These are phyloP conservation scores for Hura crepitans DNA, from an alignment of 441 rosid genomes.

Conservation along the genomic window DNA sequence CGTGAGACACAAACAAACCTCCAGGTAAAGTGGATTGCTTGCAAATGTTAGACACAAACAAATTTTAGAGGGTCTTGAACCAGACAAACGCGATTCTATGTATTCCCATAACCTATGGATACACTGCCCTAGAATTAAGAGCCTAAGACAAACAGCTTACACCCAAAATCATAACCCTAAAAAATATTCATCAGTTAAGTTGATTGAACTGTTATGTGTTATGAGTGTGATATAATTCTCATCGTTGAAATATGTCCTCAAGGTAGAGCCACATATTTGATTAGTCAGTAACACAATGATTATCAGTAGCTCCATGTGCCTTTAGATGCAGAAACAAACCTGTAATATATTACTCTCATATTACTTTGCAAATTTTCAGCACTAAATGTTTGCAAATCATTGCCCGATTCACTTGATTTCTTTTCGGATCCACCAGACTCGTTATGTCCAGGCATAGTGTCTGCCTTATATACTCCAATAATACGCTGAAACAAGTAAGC, in stretches of 20 bases:
- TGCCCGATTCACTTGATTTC: slow-evolving; percentile 50
- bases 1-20: too few species aligned
- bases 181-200: background rate
- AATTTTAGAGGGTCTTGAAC: background rate
- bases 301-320: background rate
- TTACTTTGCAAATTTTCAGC: slow-evolving; percentile 83
- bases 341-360: slow-evolving; percentile 84
- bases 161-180: slow-evolving; percentile 8
- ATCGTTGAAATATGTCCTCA: background rate
- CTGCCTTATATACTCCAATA: slow-evolving; percentile 8
- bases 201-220: background rate
- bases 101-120: background rate
- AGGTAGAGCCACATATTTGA: background rate
- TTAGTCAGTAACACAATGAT: background rate
- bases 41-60: too few species aligned
- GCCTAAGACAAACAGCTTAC: slow-evolving; percentile 1
- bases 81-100: background rate
- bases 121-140: background rate
- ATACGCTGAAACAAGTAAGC: slow-evolving; percentile 11
- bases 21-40: too few species aligned
- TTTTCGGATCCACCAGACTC: slow-evolving; percentile 54
- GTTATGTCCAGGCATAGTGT: slow-evolving; percentile 46
- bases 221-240: background rate
- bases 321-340: slow-evolving; percentile 41
- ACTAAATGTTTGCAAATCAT: slow-evolving; percentile 59